phyloP scores from a whole-genome alignment of 805 yeast genomes.

The Kodamaea hsintzibuensis region DNA sequence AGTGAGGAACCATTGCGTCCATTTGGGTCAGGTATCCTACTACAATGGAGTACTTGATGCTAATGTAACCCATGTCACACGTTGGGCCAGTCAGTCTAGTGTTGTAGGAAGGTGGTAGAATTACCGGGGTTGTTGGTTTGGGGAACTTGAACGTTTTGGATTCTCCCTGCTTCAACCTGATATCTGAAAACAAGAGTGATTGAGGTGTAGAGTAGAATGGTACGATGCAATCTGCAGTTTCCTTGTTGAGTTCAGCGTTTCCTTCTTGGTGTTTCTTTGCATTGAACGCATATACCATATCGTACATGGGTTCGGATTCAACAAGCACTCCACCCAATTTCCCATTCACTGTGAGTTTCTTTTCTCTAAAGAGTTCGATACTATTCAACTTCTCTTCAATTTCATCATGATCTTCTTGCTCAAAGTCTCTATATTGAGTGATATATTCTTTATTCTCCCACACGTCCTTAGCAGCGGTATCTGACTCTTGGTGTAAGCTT shows the following conservation, averaged over 20 bases:
- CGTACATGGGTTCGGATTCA: conserved; percentile 15
- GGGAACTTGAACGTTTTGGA: conserved; percentile 20
- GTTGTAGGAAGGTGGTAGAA: conserved; percentile 44
- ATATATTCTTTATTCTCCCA: conserved; percentile 41
- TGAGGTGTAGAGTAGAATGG: conserved; percentile 45
- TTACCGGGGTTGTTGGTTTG: conserved; percentile 9
- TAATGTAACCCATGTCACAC: conserved; percentile 40
- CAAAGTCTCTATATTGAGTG: conserved; percentile 20
- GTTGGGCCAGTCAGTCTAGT: conserved; percentile 40
- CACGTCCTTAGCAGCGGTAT: conserved; percentile 11
- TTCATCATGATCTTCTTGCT: conserved; percentile 25
- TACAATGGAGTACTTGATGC: conserved; percentile 37
- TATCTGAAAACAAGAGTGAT: conserved; percentile 36
- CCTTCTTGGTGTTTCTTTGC: conserved; percentile 16
- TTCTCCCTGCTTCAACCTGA: conserved; percentile 20
- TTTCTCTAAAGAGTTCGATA: conserved; percentile 24
- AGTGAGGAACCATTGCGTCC: conserved; percentile 15
- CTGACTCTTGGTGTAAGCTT: neutral
- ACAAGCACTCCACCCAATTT: conserved; percentile 4
- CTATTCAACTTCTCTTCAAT: conserved; percentile 21
- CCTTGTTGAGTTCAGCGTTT: conserved; percentile 24
- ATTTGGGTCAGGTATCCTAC: conserved; percentile 27
- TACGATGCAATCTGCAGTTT: conserved; percentile 21
- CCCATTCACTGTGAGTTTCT: conserved; percentile 26
- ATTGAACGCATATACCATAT: conserved; percentile 34